Base-by-base conservation (phyloP, 2,329 filamentous ascomycete species). In the Neurospora sp. region DNA sequence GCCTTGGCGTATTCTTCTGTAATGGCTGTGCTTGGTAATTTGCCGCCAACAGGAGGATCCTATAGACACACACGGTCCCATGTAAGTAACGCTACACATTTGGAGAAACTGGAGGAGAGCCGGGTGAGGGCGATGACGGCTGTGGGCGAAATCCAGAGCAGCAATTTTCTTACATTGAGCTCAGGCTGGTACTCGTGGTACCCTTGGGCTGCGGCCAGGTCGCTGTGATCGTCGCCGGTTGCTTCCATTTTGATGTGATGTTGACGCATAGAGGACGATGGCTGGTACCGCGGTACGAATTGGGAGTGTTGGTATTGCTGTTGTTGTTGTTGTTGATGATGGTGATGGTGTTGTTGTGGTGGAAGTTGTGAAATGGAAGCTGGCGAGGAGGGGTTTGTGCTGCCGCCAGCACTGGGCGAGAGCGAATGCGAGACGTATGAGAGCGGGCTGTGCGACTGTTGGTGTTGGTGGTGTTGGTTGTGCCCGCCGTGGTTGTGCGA, bases 1-100 rank as follows among this genome's bases (percentile, higher is more conserved):
- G 93, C 94, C 80, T 91, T 91, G 72, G 93, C 92, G 82, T 97
- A 98, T 79, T 97, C 92, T 73, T 90, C 86, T 17, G 91, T 89
- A 77, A 99, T 93, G 74, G 85, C 88, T 75, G 89, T 87, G 80
- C 90, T 96, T 68, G 91, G 87, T 77, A 89, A 88, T 80, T 91
- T 92, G 72, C 90, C 86, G 76, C 93, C 92, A 74, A 98, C 91
- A 67, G 94, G 84, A 72, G 93, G 92, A 70, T 93, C 93, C 95
- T 97, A 77, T 73, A 69, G 73, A 69, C 13, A 33, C 38, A 33
- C 42, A n/a, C 66, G 66, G 40, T 69, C 66, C 68, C 42, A 68
- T 66, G 70, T 72, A 68, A 73, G 73, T 71, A 46, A 69, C 67
- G 72, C 19, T 13, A 38, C 10, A 67, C 6, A n/a, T 2, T 11